phyloP scores from a whole-genome alignment of 1,139 yeast genomes.

The Taphrina flavorubra region DNA sequence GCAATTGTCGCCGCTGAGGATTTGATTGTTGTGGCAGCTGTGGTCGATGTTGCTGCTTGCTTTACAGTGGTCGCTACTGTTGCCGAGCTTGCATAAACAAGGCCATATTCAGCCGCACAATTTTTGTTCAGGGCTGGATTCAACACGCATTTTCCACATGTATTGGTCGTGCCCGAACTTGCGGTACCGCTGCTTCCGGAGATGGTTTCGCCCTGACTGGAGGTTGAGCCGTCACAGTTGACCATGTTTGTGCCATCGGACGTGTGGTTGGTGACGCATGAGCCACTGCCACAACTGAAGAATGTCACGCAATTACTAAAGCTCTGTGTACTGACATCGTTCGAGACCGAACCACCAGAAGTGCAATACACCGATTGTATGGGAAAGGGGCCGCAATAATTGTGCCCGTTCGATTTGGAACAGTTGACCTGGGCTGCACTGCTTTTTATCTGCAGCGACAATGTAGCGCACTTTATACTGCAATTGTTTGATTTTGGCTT shows the following conservation, averaged over 20 bases:
- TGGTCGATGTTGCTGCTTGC: background rate
- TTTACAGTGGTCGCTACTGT: background rate
- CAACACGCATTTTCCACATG: slow-evolving; percentile 3
- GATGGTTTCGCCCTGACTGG: slow-evolving; percentile 5
- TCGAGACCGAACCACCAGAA: slow-evolving; percentile 2
- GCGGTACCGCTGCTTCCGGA: slow-evolving; percentile 9
- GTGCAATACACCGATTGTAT: background rate
- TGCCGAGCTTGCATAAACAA: slow-evolving; percentile 3
- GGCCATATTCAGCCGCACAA: slow-evolving; percentile 6
- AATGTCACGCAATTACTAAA: slow-evolving; percentile 1
- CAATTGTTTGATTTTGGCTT: too few relatives aligned
- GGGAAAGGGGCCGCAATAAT: slow-evolving; percentile 3
- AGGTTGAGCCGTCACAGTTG: slow-evolving; percentile 3
- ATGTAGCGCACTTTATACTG: background rate
- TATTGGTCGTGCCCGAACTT: slow-evolving; percentile 4
- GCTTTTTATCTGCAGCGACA: background rate
- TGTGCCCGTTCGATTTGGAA: slow-evolving; percentile 2
- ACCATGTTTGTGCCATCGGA: slow-evolving; percentile 13
- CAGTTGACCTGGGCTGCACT: slow-evolving; percentile 4
- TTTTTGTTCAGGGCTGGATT: slow-evolving; percentile 2
- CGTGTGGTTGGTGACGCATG: slow-evolving; percentile 7
- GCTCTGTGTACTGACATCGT: slow-evolving; percentile 7
- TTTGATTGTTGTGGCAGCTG: background rate
- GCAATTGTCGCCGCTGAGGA: background rate
- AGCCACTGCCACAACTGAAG: slow-evolving; percentile 1